phyloP scores from a whole-genome alignment of 768 basidiomycete species.

The Pholiota microspora region DNA sequence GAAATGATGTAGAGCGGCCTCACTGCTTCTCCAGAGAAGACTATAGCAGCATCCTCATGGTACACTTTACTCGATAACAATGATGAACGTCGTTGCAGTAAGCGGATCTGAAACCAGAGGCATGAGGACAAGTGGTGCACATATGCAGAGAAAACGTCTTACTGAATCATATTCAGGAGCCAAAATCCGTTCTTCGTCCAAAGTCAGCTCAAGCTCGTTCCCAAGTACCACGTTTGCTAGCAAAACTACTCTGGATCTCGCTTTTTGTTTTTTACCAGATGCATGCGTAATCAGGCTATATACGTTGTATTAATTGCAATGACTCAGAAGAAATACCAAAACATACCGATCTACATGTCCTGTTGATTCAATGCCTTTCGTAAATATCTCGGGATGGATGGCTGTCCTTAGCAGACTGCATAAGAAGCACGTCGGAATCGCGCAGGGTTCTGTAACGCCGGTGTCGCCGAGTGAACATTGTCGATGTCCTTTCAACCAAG shows the following conservation, averaged over 20 bases:
- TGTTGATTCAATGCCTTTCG: neutral
- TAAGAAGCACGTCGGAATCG: neutral
- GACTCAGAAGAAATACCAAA: neutral
- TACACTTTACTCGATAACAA: neutral
- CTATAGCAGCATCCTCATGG: neutral
- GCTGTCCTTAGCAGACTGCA: neutral
- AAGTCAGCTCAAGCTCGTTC: neutral
- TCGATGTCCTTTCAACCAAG: neutral
- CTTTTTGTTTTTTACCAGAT: neutral
- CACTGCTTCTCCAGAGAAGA: neutral
- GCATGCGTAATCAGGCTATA: neutral
- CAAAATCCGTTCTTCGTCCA: neutral
- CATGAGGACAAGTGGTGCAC: neutral
- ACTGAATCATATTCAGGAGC: neutral
- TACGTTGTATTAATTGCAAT: neutral
- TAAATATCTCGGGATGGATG: neutral
- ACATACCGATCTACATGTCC: neutral
- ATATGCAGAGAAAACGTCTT: neutral
- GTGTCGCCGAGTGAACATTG: neutral
- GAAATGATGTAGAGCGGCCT: neutral
- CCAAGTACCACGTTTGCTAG: slow-evolving; percentile 1
- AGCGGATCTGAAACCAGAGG: neutral
- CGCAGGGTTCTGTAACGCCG: neutral
- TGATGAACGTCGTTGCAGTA: neutral
- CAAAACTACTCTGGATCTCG: neutral